These are phyloP conservation scores for Rhododendron williamsianum DNA, from an alignment of 148 eudicot species.

Conservation along the genomic window DNA sequence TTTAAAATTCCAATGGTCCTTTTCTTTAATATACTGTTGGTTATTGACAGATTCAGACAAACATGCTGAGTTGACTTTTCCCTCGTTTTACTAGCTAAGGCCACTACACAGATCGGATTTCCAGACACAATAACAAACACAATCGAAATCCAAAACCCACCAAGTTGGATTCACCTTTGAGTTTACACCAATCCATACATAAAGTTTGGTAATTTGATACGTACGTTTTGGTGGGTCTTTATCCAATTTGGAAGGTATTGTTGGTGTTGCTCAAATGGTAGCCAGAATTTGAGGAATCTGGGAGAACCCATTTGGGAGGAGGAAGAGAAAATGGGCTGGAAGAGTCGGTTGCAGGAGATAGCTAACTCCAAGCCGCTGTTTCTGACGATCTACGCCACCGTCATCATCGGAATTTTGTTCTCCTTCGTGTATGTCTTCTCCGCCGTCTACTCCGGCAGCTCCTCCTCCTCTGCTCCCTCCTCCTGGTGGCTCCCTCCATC, in stretches of 20 bases:
- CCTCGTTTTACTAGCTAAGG: neutral
- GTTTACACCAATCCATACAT: neutral
- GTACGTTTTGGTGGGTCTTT: neutral
- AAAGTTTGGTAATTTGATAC: neutral
- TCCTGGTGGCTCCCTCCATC: slow-evolving; percentile 22
- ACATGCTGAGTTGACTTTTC: neutral
- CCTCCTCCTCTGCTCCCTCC: slow-evolving; percentile 14
- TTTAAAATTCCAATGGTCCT: no score
- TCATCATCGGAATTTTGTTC: slow-evolving; percentile 53
- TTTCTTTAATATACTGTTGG: no score
- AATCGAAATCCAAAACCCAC: neutral
- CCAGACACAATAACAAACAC: neutral
- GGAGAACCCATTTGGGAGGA: neutral
- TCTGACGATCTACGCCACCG: slow-evolving; percentile 61
- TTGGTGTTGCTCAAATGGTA: neutral
- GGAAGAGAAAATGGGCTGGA: neutral
- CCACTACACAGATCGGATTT: neutral
- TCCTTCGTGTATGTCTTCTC: slow-evolving; percentile 76
- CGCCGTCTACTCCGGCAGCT: slow-evolving; percentile 49
- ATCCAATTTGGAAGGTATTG: neutral
- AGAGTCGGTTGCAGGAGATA: slow-evolving; percentile 22
- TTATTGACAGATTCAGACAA: neutral
- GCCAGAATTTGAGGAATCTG: neutral
- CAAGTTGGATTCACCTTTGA: neutral
- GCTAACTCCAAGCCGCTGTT: slow-evolving; percentile 76